Evolutionary conservation across 495 filamentous ascomycete genomes (phyloP).

Genomic region (Bathelium albidoporum): DNA sequence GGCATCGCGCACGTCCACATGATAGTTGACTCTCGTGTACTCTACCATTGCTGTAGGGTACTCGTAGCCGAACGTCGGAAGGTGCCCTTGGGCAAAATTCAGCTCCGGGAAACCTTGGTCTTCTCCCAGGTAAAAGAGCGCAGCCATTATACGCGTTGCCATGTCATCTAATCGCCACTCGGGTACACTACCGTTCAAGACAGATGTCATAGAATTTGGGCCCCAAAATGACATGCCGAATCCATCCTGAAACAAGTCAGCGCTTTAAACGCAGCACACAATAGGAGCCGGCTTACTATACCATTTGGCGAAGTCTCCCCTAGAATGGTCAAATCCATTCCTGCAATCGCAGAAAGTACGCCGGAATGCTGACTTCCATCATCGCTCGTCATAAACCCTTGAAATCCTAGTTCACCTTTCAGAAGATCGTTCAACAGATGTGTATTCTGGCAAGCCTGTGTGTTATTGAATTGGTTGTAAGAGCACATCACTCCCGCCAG

Average conservation of each 20-base stretch:
- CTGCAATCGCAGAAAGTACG: constrained; percentile 58
- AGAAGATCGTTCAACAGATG: constrained; percentile 3
- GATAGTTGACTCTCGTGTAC: constrained; percentile 64
- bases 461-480: constrained; percentile 5
- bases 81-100: constrained; percentile 85
- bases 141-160: constrained; percentile 84
- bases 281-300: background rate
- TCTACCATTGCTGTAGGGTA: constrained; percentile 52
- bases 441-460: constrained; percentile 4
- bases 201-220: constrained; percentile 70
- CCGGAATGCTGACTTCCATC: constrained; percentile 72
- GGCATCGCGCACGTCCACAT: constrained; percentile 71
- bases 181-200: constrained; percentile 84
- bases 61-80: constrained; percentile 59
- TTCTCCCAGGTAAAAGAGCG: constrained; percentile 82
- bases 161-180: constrained; percentile 91
- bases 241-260: background rate
- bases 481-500: constrained; percentile 8
- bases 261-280: background rate
- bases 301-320: background rate
- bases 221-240: constrained; percentile 46
- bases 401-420: constrained; percentile 9
- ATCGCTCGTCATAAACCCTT: constrained; percentile 52
- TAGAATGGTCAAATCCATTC: constrained; percentile 63
- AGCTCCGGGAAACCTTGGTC: constrained; percentile 51